Evolutionary conservation across 2,329 filamentous ascomycete species (phyloP).

Genomic region (Alternaria brassicicola): DNA sequence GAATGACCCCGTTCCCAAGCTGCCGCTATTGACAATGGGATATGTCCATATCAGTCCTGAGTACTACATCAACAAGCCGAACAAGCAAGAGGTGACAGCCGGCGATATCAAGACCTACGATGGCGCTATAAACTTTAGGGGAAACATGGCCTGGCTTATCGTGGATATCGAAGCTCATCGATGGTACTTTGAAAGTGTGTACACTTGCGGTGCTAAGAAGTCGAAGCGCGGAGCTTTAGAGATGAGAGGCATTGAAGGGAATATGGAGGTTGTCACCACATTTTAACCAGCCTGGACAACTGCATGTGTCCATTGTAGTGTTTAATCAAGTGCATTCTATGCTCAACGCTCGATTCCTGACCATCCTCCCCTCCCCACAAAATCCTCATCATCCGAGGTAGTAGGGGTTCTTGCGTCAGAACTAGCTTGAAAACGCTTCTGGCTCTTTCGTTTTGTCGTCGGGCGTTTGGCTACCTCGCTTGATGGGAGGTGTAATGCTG

Average conservation of each 20-base stretch:
- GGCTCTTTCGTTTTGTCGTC: not conserved
- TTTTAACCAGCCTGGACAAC: slow-evolving; percentile 7
- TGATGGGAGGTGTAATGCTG: slow-evolving; percentile 33
- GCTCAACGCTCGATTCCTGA: not conserved
- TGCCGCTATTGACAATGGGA: slow-evolving; percentile 65
- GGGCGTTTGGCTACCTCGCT: not conserved
- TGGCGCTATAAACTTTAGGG: slow-evolving; percentile 31
- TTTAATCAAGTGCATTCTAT: not conserved
- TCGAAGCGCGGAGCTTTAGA: slow-evolving; percentile 13
- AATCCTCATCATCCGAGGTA: not conserved
- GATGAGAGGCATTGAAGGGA: slow-evolving; percentile 12
- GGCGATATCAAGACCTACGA: slow-evolving; percentile 33
- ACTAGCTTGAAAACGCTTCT: not conserved
- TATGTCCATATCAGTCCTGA: slow-evolving; percentile 73
- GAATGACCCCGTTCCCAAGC: slow-evolving; percentile 70
- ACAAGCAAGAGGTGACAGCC: slow-evolving; percentile 21
- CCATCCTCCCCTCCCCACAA: not conserved
- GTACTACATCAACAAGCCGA: slow-evolving; percentile 58
- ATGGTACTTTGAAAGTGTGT: slow-evolving; percentile 44
- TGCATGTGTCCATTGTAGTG: not conserved
- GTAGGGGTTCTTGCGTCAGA: not conserved
- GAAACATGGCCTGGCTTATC: slow-evolving; percentile 39
- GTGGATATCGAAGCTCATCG: slow-evolving; percentile 43
- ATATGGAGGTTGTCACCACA: slow-evolving; percentile 19
- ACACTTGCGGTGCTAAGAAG: slow-evolving; percentile 27